Percentiles rank a stretch among this genome's conserved stretches.
phyloP scores from a whole-genome alignment of 192 early-diverging fungal species.

The Chytriomyces confervae region DNA sequence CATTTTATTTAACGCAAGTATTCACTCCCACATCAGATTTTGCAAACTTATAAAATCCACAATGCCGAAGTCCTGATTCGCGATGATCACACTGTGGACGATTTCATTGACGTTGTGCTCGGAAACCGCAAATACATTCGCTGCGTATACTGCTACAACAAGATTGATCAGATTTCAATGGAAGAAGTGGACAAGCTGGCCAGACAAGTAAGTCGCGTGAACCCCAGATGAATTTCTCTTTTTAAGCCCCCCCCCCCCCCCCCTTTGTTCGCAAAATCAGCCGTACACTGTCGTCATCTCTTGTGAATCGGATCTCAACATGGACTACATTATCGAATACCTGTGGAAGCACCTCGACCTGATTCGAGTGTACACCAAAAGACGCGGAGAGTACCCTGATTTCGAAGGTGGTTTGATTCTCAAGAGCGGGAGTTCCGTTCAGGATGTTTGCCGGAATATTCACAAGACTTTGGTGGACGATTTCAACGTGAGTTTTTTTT shows the following conservation, averaged over 20 bases:
- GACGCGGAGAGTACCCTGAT: constrained; percentile 91
- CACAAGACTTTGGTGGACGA: constrained; percentile 85
- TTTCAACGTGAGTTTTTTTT: constrained; percentile 64
- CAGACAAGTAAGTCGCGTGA: constrained; percentile 52
- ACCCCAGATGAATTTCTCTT: background rate
- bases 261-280: constrained; percentile 7
- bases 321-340: constrained; percentile 86
- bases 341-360: constrained; percentile 91
- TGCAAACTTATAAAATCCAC: constrained; percentile 98
- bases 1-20: background rate
- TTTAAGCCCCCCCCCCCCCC: background rate
- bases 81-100: constrained; percentile 94
- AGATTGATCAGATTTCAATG: constrained; percentile 93
- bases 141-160: constrained; percentile 96
- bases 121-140: constrained; percentile 96
- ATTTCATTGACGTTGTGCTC: constrained; percentile 98
- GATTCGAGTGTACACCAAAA: constrained; percentile 96
- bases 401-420: constrained; percentile 92
- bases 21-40: constrained; percentile 59
- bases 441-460: constrained; percentile 76
- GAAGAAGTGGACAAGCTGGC: constrained; percentile 95
- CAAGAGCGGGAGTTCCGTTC: constrained; percentile 57
- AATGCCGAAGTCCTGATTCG: constrained; percentile 97
- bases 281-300: constrained; percentile 90
- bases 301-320: constrained; percentile 90